These are phyloP conservation scores for Sechiopsis laciniata DNA, from an alignment of 306 rosid species.

Conservation along the genomic window DNA sequence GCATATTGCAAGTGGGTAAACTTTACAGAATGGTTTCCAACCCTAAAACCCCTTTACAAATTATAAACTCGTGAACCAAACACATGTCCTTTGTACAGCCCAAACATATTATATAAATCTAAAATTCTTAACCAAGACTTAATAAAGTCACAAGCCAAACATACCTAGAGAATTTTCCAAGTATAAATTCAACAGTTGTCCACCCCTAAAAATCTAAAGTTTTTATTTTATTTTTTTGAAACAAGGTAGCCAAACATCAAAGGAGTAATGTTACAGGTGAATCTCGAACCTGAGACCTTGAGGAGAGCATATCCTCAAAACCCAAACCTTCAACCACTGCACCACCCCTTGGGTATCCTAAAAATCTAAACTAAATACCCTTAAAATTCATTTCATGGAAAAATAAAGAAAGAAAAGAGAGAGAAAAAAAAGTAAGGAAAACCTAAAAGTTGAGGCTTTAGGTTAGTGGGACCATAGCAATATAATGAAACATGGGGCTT, in stretches of 20 bases:
- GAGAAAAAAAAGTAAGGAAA: neutral
- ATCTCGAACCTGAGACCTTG: no score
- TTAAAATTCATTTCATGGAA: neutral
- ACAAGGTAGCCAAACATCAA: no score
- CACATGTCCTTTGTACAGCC: neutral
- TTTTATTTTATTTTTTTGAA: no score
- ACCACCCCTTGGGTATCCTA: no score
- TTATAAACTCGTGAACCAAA: neutral
- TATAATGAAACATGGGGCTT: constrained; percentile 13
- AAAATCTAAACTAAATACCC: neutral
- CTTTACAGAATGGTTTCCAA: neutral
- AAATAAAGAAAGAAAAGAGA: neutral
- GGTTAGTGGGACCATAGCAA: constrained; percentile 1
- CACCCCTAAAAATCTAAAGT: neutral
- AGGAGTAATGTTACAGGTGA: no score
- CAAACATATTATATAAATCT: neutral
- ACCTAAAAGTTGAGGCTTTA: neutral
- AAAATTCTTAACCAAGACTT: neutral
- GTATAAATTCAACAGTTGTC: neutral
- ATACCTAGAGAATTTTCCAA: neutral
- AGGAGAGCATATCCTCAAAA: no score
- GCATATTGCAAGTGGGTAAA: neutral
- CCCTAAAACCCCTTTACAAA: neutral
- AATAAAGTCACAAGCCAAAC: neutral
- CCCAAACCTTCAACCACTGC: no score